Evolutionary conservation across 1,139 yeast genomes (phyloP), one percentile per base, ranked within the genome.

Genomic region (Yamadazyma sp.): DNA sequence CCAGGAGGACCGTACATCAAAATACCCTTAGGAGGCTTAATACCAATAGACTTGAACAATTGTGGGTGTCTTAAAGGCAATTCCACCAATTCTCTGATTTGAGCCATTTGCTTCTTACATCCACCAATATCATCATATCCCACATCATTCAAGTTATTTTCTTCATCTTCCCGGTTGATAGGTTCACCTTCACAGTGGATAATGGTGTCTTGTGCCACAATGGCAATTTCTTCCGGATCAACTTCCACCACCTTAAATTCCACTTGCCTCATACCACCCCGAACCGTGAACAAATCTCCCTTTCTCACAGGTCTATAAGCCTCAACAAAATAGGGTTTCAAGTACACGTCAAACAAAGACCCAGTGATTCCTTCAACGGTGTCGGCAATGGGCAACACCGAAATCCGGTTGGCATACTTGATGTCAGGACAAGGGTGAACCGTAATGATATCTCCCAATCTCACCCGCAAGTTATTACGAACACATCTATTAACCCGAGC

Each of bases 71-170:
- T 86, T 57, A 90, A 78, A 18, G 97, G 97, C 64, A 90, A 77
- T 68, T 90, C 97, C 46, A 90, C 97, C 70, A 90, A 76, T 71
- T 90, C 97, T 70, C 97, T 82, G 59, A 90, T 89, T 70, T 90
- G 97, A 31, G 97, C 97, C 95, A 90, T 89, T 69, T 90, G 97
- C 67, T 90, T 92, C 68, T 96, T 86, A 70, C 96, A 89, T 35
- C 98, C 98, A 64, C 99, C 99, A 63, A 92, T 92, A 59, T 92
- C 98, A 61, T 92, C 99, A 64, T 92, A 92, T 53, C 99, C 99
- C 44, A 92, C 97, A 50, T 92, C 98, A 56, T 86, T 89, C 66
- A 92, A 76, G 62, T 82, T 88, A 63, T 89, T 88, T 68, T 92
- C 99, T 69, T 94, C 99, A 59, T 92, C 99, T 70, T 92, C 99